Base-by-base conservation (phyloP, 768 basidiomycete species). In the Cystofilobasidium ferigula region DNA sequence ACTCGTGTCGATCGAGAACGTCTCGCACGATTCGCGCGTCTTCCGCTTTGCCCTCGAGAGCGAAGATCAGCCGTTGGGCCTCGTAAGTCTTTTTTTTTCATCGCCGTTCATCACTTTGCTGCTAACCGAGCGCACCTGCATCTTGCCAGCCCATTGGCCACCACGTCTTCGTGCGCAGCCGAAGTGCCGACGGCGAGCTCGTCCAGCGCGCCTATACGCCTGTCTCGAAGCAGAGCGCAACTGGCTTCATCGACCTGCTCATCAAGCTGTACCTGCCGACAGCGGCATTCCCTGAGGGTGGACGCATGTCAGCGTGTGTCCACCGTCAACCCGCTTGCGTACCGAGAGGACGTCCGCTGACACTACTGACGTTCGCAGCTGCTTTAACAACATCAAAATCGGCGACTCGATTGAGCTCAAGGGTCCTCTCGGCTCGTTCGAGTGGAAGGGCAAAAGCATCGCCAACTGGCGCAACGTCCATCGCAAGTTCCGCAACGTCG, bases 131-230 rank as follows among this genome's bases (percentile, higher is more conserved):
- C 30, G 16, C 22, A 16, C 7, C 6, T 24, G 24, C 13, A 10
- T 10, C 36, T 36, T 36, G 16, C 9, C 36, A 69, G 16, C 81
- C 81, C 0, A 77, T 80, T n/a, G 84, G 84, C 5, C 82, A 84
- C 61, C 84, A 85, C 69, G 79, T 84, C 53, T 82, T 81, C 69
- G 78, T 81, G 8, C 79, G 83, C 1, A 71, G 84, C 18, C 72
- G 78, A 53, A 80, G 80, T 58, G 62, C 43, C 45, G 72, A 74
- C 32, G 78, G 78, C 34, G 79, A 83, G 57, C 51, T 82, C 14
- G 78, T 84, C 0, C 83, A 83, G 67, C 77, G 84, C 18, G 81
- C 83, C 0, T 85, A 84, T 67, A 85, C 83, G 0, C 84, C 84
- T 0, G 77, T 84, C n/a, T 83, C 82, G 32, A 70, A 70, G 56